Evolutionary conservation across 306 rosid species (phyloP).

Genomic region (Trifolium subterraneum): DNA sequence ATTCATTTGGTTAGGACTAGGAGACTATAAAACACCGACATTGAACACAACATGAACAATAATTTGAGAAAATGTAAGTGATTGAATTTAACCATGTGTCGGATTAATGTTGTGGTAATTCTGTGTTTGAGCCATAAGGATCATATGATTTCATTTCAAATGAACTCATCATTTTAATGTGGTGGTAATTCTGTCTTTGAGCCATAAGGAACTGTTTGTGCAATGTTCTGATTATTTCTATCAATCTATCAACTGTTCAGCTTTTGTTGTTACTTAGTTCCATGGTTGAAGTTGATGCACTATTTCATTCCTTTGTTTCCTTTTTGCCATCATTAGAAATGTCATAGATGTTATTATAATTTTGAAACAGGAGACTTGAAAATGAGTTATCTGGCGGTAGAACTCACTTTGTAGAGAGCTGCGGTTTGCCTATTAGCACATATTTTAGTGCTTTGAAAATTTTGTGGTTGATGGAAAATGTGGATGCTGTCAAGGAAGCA

Average conservation of each 20-base stretch:
- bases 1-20: not conserved
- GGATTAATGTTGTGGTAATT: not conserved
- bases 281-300: slow-evolving; percentile 18
- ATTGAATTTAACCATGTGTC: not conserved
- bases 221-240: slow-evolving; percentile 8
- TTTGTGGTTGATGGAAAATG: slow-evolving; percentile 88
- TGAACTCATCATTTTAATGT: not conserved
- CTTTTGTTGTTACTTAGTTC: slow-evolving; percentile 10
- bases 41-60: not conserved
- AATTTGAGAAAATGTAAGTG: not conserved
- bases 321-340: not conserved
- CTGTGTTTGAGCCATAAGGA: not conserved
- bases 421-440: slow-evolving; percentile 90
- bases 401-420: slow-evolving; percentile 70
- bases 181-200: slow-evolving; percentile 8
- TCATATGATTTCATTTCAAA: slow-evolving; percentile 17
- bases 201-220: slow-evolving; percentile 15
- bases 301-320: slow-evolving; percentile 4
- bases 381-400: slow-evolving; percentile 77
- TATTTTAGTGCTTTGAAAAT: slow-evolving; percentile 87
- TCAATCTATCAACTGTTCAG: not conserved
- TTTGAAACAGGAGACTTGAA: slow-evolving; percentile 70
- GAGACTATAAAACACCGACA: not conserved
- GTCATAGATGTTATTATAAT: slow-evolving; percentile 21
- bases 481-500: slow-evolving; percentile 60